Percentiles rank a stretch among this genome's conserved stretches.
These are phyloP conservation scores for Diplodia corticola DNA, from an alignment of 2,329 filamentous ascomycete genomes.

Conservation along the genomic window DNA sequence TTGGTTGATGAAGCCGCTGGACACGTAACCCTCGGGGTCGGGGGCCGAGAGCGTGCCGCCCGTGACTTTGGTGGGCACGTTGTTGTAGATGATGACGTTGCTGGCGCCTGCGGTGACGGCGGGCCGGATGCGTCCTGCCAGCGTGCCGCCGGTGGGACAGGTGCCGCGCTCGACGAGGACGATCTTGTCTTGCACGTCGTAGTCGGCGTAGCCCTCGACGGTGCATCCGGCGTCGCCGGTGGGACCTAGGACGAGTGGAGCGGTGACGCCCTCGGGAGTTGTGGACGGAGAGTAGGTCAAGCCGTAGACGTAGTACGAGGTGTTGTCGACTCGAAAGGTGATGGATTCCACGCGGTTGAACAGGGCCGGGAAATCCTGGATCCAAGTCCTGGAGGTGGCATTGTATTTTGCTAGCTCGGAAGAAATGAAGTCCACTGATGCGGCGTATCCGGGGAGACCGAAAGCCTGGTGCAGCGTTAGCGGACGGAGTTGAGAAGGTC, in stretches of 20 bases:
- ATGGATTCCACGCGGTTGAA: constrained; percentile 47
- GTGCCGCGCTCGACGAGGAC: constrained; percentile 45
- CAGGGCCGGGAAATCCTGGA: constrained; percentile 51
- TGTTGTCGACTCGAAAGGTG: constrained; percentile 41
- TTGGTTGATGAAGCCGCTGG: constrained; percentile 46
- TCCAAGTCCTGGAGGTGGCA: constrained; percentile 44
- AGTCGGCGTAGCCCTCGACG: constrained; percentile 23
- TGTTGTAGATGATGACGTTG: constrained; percentile 47
- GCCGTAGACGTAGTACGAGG: constrained; percentile 42
- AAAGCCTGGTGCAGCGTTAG: constrained; percentile 36
- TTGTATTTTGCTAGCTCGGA: constrained; percentile 49
- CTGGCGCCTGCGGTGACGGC: constrained; percentile 44
- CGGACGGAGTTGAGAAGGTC: no score
- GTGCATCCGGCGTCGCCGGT: constrained; percentile 43
- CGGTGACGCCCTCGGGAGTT: constrained; percentile 45
- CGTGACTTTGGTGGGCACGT: constrained; percentile 40
- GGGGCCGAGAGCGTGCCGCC: constrained; percentile 44
- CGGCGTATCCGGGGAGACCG: constrained; percentile 59
- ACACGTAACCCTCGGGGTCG: constrained; percentile 38
- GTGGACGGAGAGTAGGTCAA: constrained; percentile 53
- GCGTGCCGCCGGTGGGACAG: constrained; percentile 45
- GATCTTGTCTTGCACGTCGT: constrained; percentile 45
- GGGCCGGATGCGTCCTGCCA: constrained; percentile 43
- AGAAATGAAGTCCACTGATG: constrained; percentile 59
- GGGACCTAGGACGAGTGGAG: constrained; percentile 44